Conservation (phyloP, 2,329 filamentous ascomycete genomes). For the Fusarium sp. region DNA sequence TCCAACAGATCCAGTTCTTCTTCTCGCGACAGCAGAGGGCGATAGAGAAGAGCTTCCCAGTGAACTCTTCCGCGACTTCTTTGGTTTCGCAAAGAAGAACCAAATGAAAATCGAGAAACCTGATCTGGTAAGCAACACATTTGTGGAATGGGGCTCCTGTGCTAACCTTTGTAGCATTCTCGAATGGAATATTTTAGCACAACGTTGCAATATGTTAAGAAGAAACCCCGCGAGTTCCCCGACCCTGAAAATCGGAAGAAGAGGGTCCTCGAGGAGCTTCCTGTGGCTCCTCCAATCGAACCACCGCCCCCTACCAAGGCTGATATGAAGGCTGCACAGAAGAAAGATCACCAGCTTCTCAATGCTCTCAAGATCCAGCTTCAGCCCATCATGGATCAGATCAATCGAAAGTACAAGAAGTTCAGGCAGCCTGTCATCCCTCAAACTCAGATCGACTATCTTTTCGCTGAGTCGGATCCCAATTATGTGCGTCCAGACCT, state of each 20-base stretch:
- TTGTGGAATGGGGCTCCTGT: neutral
- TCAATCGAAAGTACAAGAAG: constrained; percentile 88
- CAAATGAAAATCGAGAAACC: constrained; percentile 76
- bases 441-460: constrained; percentile 77
- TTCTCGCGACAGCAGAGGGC: constrained; percentile 85
- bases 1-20: constrained; percentile 88
- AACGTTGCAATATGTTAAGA: constrained; percentile 79
- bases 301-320: constrained; percentile 76
- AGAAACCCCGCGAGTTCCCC: constrained; percentile 85
- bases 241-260: constrained; percentile 88
- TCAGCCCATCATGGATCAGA: constrained; percentile 96
- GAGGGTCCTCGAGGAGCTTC: constrained; percentile 79
- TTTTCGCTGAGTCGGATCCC: constrained; percentile 85
- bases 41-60: constrained; percentile 68
- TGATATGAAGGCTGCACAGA: constrained; percentile 81
- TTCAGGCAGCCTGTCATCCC: constrained; percentile 85
- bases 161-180: constrained; percentile 52
- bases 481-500: constrained; percentile 69
- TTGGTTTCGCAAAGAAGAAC: constrained; percentile 86
- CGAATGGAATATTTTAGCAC: constrained; percentile 83
- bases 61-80: constrained; percentile 78
- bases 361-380: constrained; percentile 89
- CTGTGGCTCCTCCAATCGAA: constrained; percentile 77
- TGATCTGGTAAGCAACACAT: constrained; percentile 60
- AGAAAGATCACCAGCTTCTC: constrained; percentile 82